phyloP scores from a whole-genome alignment of 1,284 basidiomycete species.

The Thecaphora thlaspeos region DNA sequence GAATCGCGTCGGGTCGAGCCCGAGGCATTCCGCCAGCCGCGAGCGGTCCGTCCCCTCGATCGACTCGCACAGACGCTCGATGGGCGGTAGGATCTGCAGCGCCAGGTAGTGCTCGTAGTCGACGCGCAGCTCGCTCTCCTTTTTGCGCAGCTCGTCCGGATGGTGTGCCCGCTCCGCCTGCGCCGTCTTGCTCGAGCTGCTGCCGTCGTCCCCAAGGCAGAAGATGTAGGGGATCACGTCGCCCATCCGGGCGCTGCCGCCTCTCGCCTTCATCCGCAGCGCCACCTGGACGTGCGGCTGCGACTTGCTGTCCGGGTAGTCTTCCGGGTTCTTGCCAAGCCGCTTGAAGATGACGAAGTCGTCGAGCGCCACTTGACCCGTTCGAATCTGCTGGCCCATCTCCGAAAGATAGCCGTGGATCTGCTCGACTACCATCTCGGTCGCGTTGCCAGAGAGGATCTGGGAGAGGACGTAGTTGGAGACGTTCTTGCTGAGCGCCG shows the following conservation, averaged over 20 bases:
- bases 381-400: slow-evolving; percentile 74
- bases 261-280: slow-evolving; percentile 81
- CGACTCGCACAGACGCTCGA: slow-evolving; percentile 90
- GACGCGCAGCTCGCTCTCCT: slow-evolving; percentile 43
- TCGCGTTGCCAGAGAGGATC: slow-evolving; percentile 85
- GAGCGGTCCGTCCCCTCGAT: slow-evolving; percentile 93
- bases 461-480: slow-evolving; percentile 71
- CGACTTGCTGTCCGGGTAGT: slow-evolving; percentile 90
- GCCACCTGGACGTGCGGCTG: slow-evolving; percentile 98
- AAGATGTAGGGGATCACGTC: slow-evolving; percentile 97
- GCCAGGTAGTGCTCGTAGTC: slow-evolving; percentile 84
- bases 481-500: slow-evolving; percentile 82
- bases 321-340: slow-evolving; percentile 60
- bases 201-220: slow-evolving; percentile 75
- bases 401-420: slow-evolving; percentile 87
- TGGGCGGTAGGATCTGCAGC: slow-evolving; percentile 87
- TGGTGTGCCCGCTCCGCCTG: slow-evolving; percentile 90
- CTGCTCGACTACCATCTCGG: slow-evolving; percentile 82
- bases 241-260: slow-evolving; percentile 75
- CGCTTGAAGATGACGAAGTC: slow-evolving; percentile 78
- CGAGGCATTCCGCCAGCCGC: slow-evolving; percentile 89
- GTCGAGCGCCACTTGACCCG: slow-evolving; percentile 75
- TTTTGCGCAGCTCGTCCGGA: slow-evolving; percentile 82
- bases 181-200: slow-evolving; percentile 67
- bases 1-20: slow-evolving; percentile 82